phyloP scores from a whole-genome alignment of 495 filamentous ascomycete species.

The Immersiella caudata region DNA sequence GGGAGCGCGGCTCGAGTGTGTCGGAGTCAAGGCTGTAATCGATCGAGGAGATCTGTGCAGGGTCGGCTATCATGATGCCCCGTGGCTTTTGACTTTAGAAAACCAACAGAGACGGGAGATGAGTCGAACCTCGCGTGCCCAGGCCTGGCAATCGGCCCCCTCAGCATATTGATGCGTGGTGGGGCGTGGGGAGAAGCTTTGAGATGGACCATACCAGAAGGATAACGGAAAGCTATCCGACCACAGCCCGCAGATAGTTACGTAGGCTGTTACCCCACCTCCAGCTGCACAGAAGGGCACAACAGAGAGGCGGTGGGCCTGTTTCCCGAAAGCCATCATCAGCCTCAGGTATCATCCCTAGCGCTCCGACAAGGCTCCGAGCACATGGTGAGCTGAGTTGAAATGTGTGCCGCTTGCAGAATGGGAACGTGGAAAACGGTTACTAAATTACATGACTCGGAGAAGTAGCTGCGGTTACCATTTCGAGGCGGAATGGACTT shows the following conservation, averaged over 20 bases:
- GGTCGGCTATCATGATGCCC: background rate
- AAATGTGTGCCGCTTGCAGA: background rate
- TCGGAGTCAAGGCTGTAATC: background rate
- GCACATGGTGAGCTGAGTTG: background rate
- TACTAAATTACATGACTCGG: background rate
- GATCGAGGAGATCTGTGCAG: background rate
- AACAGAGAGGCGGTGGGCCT: background rate
- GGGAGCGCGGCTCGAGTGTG: too few species aligned
- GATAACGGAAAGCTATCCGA: background rate
- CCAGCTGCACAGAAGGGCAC: background rate
- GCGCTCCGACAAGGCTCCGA: background rate
- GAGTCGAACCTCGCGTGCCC: background rate
- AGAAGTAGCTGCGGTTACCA: background rate
- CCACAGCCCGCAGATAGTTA: background rate
- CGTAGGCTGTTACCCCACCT: background rate
- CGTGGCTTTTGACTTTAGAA: background rate
- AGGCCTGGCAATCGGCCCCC: background rate
- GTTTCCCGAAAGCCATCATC: background rate
- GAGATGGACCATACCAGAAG: background rate
- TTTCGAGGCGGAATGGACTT: background rate
- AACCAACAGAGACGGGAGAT: background rate
- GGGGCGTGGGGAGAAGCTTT: background rate
- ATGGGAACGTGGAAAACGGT: background rate
- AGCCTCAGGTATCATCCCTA: conserved; percentile 3
- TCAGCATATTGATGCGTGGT: background rate